Evolutionary conservation across 257 asterid species (phyloP), one percentile per base, ranked within the genome.

Genomic region (Lavandula angustifolia): DNA sequence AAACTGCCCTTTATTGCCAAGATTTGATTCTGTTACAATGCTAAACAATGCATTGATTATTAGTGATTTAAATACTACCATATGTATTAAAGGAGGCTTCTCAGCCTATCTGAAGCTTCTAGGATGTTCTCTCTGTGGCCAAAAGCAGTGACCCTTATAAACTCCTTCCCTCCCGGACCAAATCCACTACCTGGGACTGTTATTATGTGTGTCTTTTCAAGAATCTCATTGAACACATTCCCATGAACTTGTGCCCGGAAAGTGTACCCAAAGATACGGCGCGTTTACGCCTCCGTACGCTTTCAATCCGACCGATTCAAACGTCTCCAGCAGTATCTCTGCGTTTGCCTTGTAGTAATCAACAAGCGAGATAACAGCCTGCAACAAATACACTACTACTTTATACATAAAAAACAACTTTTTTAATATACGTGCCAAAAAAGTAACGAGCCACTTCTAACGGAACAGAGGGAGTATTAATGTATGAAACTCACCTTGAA

Each of bases 171-270:
- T 38, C 80, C 91, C 11, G 98, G 98, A 42, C 98, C 98, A 69
- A 91, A 91, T 22, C 98, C 96, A 56, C 85, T 86, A 32, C 96
- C 98, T 12, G 98, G 98, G 64, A 84, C 87, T 38, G 96, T 91
- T 46, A 83, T 80, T 55, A 91, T 81, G 75, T 88, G 91, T 17
- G 96, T 80, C 58, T 81, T 88, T 53, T 81, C 94, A 9, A 91
- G 94, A 67, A 91, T 88, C 62, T 87, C 79, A 13, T 61, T 75
- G 66, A 91, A 91, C 41, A 88, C 81, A 46, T 91, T 91, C 91
- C 98, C 96, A 86, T 17, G 96, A 91, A 62, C 75, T 78, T 51
- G 82, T 83, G 53, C 96, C 95, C 3, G 95, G 96, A 67, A 91
- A 88, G 54, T 86, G 96, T 9, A 91, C 98, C 98, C 95, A 91